Evolutionary conservation across 2,329 filamentous ascomycete genomes (phyloP), one percentile per base, ranked within the genome.

Genomic region (Sclerotinia sclerotiorum): DNA sequence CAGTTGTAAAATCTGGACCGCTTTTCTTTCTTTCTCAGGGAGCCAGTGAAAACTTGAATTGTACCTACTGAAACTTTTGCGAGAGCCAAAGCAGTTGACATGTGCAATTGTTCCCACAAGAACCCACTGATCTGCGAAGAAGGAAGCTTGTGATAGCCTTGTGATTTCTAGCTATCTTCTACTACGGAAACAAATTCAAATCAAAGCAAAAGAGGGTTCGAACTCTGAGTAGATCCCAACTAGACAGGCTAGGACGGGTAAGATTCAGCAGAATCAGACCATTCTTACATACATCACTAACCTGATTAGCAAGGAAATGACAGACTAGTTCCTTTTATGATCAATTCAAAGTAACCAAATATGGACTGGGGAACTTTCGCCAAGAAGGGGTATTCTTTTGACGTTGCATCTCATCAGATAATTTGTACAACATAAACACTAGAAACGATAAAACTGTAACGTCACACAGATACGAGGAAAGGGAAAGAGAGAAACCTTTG

Each of bases 321-420:
- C 15, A 52, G 24, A 42, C 24, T 27, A 24, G 15, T 39, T n/a
- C n/a, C 35, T 57, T 42, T 57, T 44, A 27, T 58, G 55, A 24
- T 58, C 55, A 58, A 27, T 27, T 42, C 35, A 27, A 62, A 24
- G 35, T 24, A 11, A 19, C 17, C 24, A 24, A 62, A 35, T 24
- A n/a, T 61, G 21, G 21, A 24, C 21, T n/a, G 46, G 21, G 46
- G 32, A 10, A 27, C 46, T 27, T 63, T 39, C 17, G 48, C 60
- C 60, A 63, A 63, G 46, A 63, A 62, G 46, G 60, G 48, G 46
- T 35, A 57, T 42, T 24, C 46, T 5, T 39, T 39, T 17, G 60
- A 63, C n/a, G 46, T 51, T 51, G 19, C 46, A 61, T 60, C 15
- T 17, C 27, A 60, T 35, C 56, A n/a, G 27, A 24, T 27, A 44